phyloP scores from a whole-genome alignment of 1,284 basidiomycete species.

The Tetrapyrgos nigripes region DNA sequence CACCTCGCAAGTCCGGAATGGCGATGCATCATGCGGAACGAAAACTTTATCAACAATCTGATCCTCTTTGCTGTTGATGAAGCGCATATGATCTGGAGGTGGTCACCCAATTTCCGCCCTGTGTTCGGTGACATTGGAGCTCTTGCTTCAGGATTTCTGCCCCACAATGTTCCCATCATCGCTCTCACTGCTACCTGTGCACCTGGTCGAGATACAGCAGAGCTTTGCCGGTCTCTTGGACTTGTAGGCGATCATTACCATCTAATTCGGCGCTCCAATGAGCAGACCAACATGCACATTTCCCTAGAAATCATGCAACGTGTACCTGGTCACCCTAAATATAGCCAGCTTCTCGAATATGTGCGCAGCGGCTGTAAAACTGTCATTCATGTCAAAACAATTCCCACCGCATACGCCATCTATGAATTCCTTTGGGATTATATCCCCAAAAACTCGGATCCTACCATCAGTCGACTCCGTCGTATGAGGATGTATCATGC shows the following conservation, averaged over 20 bases:
- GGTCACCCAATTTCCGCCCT: slow-evolving; percentile 7
- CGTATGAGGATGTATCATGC: neutral
- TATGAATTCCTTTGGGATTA: neutral
- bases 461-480: neutral
- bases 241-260: neutral
- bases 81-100: slow-evolving; percentile 14
- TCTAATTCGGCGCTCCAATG: slow-evolving; percentile 2
- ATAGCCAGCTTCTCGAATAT: neutral
- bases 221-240: slow-evolving; percentile 9
- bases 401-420: neutral
- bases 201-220: neutral
- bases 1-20: slow-evolving; percentile 10
- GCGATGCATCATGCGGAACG: neutral
- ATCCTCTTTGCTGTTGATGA: slow-evolving; percentile 7
- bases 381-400: slow-evolving; percentile 3
- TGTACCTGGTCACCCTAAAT: neutral
- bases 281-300: slow-evolving; percentile 3
- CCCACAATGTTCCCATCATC: slow-evolving; percentile 1
- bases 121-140: slow-evolving; percentile 7
- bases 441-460: neutral
- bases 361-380: neutral
- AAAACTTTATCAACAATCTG: slow-evolving; percentile 5
- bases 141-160: slow-evolving; percentile 7
- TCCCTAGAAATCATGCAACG: neutral
- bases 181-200: slow-evolving; percentile 8